A percentile compares a stretch with the other conserved stretches of the same genome.
phyloP scores from a whole-genome alignment of 2,329 filamentous ascomycete species.

The Exophiala bonariae region DNA sequence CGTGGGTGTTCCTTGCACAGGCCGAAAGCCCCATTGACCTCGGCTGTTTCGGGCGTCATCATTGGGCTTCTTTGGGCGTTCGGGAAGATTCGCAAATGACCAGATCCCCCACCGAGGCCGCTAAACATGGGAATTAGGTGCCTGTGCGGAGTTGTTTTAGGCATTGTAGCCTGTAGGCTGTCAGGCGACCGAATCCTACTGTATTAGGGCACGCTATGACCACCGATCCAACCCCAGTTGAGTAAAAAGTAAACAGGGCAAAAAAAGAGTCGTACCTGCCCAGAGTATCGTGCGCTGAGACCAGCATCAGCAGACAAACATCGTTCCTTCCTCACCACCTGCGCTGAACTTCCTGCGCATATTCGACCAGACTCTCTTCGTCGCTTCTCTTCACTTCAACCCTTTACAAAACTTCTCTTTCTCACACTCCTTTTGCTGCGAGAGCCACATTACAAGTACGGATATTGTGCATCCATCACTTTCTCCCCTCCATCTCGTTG shows the following conservation, averaged over 20 bases:
- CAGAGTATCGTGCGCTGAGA: not conserved
- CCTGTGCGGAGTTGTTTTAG: no score
- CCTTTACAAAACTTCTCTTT: slow-evolving; percentile 3
- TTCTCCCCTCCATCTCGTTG: slow-evolving; percentile 10
- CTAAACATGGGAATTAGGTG: not conserved
- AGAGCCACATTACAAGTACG: slow-evolving; percentile 15
- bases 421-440: slow-evolving; percentile 22
- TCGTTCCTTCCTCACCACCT: not conserved
- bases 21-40: no score
- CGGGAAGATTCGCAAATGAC: slow-evolving; percentile 6
- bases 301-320: not conserved
- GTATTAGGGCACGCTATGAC: not conserved
- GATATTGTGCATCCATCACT: not conserved
- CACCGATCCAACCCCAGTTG: not conserved
- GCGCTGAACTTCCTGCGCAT: not conserved
- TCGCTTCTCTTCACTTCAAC: slow-evolving; percentile 2
- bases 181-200: not conserved
- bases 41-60: no score
- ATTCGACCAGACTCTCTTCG: not conserved
- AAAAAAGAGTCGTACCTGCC: not conserved
- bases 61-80: not conserved
- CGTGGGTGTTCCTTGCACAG: no score
- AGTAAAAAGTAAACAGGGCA: slow-evolving; percentile 12
- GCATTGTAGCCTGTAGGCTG: not conserved
- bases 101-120: not conserved